Evolutionary conservation across 2,329 filamentous ascomycete genomes (phyloP).

Genomic region (Cercospora sp.): DNA sequence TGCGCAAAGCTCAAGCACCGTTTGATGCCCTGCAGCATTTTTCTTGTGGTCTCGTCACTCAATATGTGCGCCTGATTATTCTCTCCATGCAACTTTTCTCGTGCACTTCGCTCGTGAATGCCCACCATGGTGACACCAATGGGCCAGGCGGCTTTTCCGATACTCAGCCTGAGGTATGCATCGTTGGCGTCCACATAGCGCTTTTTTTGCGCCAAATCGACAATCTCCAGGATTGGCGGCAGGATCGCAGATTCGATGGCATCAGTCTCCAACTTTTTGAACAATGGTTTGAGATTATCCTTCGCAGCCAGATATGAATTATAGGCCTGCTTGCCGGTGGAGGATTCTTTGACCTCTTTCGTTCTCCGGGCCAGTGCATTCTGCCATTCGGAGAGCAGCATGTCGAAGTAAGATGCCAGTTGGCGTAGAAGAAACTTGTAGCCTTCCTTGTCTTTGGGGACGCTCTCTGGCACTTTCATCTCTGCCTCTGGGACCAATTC

Average conservation of each 20-base stretch:
- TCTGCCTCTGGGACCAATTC: constrained; percentile 77
- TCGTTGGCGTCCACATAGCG: constrained; percentile 96
- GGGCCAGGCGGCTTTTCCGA: constrained; percentile 75
- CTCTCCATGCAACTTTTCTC: constrained; percentile 82
- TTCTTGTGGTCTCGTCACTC: constrained; percentile 92
- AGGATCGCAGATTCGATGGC: constrained; percentile 74
- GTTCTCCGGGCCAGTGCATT: constrained; percentile 65
- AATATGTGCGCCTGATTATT: constrained; percentile 82
- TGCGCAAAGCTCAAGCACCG: constrained; percentile 94
- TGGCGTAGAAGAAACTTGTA: constrained; percentile 78
- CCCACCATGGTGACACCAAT: constrained; percentile 99
- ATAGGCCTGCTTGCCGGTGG: constrained; percentile 77
- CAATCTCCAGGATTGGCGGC: constrained; percentile 84
- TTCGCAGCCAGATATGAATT: constrained; percentile 83
- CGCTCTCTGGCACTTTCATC: constrained; percentile 73
- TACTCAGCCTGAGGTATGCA: constrained; percentile 87
- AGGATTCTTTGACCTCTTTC: constrained; percentile 64
- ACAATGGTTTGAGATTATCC: constrained; percentile 85
- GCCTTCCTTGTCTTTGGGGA: constrained; percentile 64
- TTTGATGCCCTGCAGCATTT: constrained; percentile 97
- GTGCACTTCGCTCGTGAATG: constrained; percentile 93
- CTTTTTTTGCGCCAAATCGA: constrained; percentile 82
- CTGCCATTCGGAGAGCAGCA: constrained; percentile 90
- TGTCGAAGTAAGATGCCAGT: constrained; percentile 90
- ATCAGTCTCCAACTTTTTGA: constrained; percentile 80